Base-by-base conservation (phyloP, 331 rosid species). In the Arachis monticola region DNA sequence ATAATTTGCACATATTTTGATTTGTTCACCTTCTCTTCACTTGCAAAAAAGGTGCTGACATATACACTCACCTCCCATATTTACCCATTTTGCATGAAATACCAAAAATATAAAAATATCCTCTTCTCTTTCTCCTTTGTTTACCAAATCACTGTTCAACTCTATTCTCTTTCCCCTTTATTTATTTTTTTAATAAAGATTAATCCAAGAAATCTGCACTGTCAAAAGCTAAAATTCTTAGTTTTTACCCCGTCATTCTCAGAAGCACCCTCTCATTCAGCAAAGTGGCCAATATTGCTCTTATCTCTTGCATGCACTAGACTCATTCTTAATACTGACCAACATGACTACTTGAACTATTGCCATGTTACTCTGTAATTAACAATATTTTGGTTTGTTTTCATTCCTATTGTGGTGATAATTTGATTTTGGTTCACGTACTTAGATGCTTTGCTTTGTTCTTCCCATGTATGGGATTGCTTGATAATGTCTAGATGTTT, bases 1-100 rank as follows among this genome's bases (percentile, higher is more conserved):
- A 69, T 44, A 67, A 52, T 35, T 44, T 7, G 22, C 9, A 58
- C 35, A 31, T 85, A 76, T 67, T 60, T 77, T 38, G 88, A 84
- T 47, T 44, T 13, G 14, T 53, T 38, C 35, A 32, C 11, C 50
- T 44, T 7, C 32, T 41, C 51, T 3, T 5, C 69, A 32, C 41
- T 31, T 2, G 10, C 44, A 7, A 67, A 42, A 45, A 38, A 13
- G n/a, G 45, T 35, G 17, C 6, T 46, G 44, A 32, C 13, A 13
- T 35, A 35, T 35, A 35, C 40, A 35, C 40, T 35, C 40, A 35
- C 40, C 4, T 35, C 3, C 40, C 40, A 35, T 35, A 35, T 35
- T 35, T 35, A 35, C 40, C 40, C 40, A 35, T 35, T 35, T 35
- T 35, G 40, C 40, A 35, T 35, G 40, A 35, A 35, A 35, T 35